A percentile compares a stretch with the other conserved stretches of the same genome.
Evolutionary conservation across 148 eudicot species (phyloP).

Genomic region (Dysphania ambrosioides): DNA sequence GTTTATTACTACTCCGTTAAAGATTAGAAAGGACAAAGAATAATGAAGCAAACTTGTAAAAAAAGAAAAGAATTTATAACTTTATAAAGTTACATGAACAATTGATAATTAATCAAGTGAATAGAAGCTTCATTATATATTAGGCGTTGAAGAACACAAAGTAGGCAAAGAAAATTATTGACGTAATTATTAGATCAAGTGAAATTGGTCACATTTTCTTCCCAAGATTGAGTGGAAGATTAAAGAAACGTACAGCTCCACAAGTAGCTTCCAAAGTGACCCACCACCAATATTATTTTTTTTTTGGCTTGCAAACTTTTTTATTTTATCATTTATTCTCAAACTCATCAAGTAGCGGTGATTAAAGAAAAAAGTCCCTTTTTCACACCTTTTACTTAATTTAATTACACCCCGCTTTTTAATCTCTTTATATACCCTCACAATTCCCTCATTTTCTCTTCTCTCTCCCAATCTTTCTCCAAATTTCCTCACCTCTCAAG

Average conservation of each 20-base stretch:
- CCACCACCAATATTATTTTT: slow-evolving; percentile 34
- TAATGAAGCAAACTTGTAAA: too few species aligned
- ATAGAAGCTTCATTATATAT: neutral
- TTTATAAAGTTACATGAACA: too few species aligned
- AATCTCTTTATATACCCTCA: slow-evolving; percentile 29
- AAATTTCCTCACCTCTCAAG: neutral
- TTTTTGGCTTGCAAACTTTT: neutral
- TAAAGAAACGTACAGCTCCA: slow-evolving; percentile 1
- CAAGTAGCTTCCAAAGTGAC: slow-evolving; percentile 33
- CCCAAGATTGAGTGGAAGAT: neutral
- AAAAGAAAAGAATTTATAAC: too few species aligned
- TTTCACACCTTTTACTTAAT: neutral
- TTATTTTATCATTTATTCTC: too few species aligned
- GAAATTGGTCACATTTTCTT: slow-evolving; percentile 12
- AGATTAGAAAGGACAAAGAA: too few species aligned
- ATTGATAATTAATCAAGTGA: too few species aligned
- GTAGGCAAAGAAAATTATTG: slow-evolving; percentile 8
- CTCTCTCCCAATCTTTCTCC: slow-evolving; percentile 19
- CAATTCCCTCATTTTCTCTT: slow-evolving; percentile 1
- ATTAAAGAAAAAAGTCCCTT: neutral
- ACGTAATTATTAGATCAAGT: slow-evolving; percentile 25
- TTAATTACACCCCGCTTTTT: neutral
- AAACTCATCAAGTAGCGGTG: neutral
- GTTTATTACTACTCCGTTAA: too few species aligned
- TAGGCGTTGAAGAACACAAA: neutral